Conservation (phyloP, 2,329 filamentous ascomycete genomes). For the Ceratocystis papillata region DNA sequence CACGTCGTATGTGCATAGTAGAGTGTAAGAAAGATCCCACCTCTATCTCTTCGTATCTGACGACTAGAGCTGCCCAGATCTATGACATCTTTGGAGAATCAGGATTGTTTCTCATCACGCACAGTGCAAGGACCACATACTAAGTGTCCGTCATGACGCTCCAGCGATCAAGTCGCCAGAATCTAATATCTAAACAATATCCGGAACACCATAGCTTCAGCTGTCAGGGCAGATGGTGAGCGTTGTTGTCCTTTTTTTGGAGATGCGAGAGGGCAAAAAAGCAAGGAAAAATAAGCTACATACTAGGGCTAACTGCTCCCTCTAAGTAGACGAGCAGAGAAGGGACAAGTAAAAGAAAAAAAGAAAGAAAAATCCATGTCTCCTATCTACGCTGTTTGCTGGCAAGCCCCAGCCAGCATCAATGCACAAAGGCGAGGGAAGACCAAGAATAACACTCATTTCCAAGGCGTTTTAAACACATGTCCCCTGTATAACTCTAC, state of each 20-base stretch:
- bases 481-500: background rate
- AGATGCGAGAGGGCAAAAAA: background rate
- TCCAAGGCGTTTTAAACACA: background rate
- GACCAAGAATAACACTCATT: background rate
- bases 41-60: background rate
- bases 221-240: slow-evolving; percentile 13
- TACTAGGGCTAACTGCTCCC: background rate
- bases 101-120: background rate
- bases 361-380: background rate
- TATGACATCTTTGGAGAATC: slow-evolving; percentile 3
- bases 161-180: background rate
- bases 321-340: background rate
- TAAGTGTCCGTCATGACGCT: background rate
- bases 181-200: slow-evolving; percentile 8
- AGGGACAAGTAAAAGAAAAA: background rate
- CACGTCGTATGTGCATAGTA: background rate
- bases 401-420: background rate
- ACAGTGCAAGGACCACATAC: slow-evolving; percentile 4
- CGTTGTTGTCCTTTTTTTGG: slow-evolving; percentile 6
- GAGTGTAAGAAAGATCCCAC: background rate
- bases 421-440: background rate
- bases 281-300: slow-evolving; percentile 10
- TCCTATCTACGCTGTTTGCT: background rate
- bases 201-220: slow-evolving; percentile 6
- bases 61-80: background rate